Base-by-base conservation (phyloP, 1,139 yeast species). In the Geotrichum carabidarum region DNA sequence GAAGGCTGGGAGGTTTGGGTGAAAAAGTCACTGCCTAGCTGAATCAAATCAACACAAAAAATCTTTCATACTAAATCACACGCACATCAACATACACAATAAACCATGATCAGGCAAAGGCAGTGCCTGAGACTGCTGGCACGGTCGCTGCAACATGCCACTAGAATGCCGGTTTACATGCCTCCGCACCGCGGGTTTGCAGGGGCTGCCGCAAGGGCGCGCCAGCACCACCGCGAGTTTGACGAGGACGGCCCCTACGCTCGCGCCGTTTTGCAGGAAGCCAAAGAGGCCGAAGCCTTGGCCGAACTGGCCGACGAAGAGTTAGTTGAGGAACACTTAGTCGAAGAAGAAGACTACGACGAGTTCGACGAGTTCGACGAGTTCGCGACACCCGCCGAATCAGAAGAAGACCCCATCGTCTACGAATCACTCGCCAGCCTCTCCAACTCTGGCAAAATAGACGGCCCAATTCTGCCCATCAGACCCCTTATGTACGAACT, bases 391-490 rank as follows among this genome's bases (percentile, higher is more conserved):
- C 12, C 31, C 18, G 30, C 15, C 12, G 44, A 36, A 18, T 36
- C 34, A 36, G 44, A 37, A n/a, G 50, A 44, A 17, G 37, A 35
- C 8, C 37, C 27, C 31, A 38, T 38, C 8, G 40, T 40, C 3
- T 37, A 40, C 31, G 44, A 48, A 8, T 12, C 43, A 6, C 48
- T 55, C 9, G 53, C 40, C 17, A 38, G 22, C 36, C 48, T 55
- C 9, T 34, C 53, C 8, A 31, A 48, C 15, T 44, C 53, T 5
- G 55, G 55, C 11, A 41, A 17, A 30, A 40, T 30, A 7, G 54
- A 62, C 22, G 63, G 59, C 34, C 61, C 64, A 3, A 56, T 57
- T 27, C 46, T 60, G n/a, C 58, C 57, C 11, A 56, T 48, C 15
- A 42, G 53, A 7, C 38, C 57, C 38, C 43, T 54, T 0, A 45